Percentiles rank a stretch among this genome's conserved stretches.
These are phyloP conservation scores for Cicer chorassanicum DNA, from an alignment of 306 rosid genomes.

Conservation along the genomic window DNA sequence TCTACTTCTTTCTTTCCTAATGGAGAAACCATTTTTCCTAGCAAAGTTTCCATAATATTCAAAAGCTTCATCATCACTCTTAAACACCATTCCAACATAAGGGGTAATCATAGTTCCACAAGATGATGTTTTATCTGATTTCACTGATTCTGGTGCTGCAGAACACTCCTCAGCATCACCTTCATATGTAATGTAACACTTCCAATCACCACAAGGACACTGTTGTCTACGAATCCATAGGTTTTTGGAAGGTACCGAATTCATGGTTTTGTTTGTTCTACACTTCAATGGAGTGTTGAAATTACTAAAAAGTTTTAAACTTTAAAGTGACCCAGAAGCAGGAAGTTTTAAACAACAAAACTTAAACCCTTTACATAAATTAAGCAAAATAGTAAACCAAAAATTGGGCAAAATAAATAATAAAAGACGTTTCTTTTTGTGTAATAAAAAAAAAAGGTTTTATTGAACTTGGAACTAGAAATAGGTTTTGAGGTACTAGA, in stretches of 20 bases:
- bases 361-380: conserved; percentile 5
- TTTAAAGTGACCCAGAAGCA: conserved; percentile 39
- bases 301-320: conserved; percentile 44
- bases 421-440: background rate
- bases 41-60: conserved; percentile 87
- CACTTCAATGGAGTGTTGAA: conserved; percentile 29
- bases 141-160: conserved; percentile 61
- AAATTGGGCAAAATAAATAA: conserved; percentile 7
- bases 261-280: conserved; percentile 54
- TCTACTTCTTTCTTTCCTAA: conserved; percentile 90
- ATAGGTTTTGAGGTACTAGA: background rate
- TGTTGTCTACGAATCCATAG: conserved; percentile 89
- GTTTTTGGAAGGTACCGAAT: conserved; percentile 63
- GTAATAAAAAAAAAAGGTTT: too few species aligned
- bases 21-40: conserved; percentile 85
- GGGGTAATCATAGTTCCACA: conserved; percentile 79
- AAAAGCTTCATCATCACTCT: conserved; percentile 92
- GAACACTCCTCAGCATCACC: conserved; percentile 71
- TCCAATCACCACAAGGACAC: conserved; percentile 99
- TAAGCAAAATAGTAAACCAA: conserved; percentile 21
- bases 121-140: conserved; percentile 51
- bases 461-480: too few species aligned
- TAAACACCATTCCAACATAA: conserved; percentile 94
- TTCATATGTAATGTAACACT: conserved; percentile 76
- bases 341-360: conserved; percentile 7